phyloP scores from a whole-genome alignment of 768 basidiomycete species.

The Rhodotorula diobovata region DNA sequence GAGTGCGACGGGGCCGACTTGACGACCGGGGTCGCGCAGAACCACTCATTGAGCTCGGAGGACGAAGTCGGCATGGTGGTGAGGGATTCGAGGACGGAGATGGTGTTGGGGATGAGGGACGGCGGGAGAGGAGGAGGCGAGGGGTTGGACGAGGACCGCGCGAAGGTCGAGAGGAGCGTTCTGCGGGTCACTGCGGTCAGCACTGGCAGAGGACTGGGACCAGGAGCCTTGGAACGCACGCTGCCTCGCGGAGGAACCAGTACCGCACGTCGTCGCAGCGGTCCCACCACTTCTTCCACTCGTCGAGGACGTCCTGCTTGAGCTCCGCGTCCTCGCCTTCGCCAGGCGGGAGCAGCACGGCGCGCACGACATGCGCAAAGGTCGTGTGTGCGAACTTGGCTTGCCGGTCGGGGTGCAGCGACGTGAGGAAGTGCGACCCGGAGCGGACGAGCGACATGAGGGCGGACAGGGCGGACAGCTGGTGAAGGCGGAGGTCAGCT shows the following conservation, averaged over 20 bases:
- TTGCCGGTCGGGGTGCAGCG: constrained; percentile 64
- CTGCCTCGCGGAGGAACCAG: constrained; percentile 72
- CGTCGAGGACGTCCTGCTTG: constrained; percentile 62
- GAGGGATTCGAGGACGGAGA: constrained; percentile 64
- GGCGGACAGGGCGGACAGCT: constrained; percentile 70
- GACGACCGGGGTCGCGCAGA: constrained; percentile 63
- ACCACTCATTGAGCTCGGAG: constrained; percentile 70
- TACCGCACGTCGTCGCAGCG: constrained; percentile 78
- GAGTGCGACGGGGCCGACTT: constrained; percentile 15
- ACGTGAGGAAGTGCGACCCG: constrained; percentile 63
- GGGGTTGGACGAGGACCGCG: constrained; percentile 4
- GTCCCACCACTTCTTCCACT: constrained; percentile 72
- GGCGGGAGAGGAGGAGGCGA: constrained; percentile 46
- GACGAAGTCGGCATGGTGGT: constrained; percentile 68
- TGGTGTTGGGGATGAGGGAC: constrained; percentile 49
- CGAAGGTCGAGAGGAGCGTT: constrained; percentile 43
- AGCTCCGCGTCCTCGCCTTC: constrained; percentile 50
- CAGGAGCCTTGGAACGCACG: constrained; percentile 53
- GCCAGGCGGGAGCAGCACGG: constrained; percentile 53
- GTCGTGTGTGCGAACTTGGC: constrained; percentile 64
- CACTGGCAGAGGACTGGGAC: constrained; percentile 40
- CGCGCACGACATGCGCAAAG: constrained; percentile 51
- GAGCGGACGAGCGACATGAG: constrained; percentile 71
- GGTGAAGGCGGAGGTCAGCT: not conserved
- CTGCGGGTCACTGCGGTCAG: constrained; percentile 21